Evolutionary conservation across 495 filamentous ascomycete species (phyloP), one percentile per base, ranked within the genome.

Genomic region (Aspergillus wentii): DNA sequence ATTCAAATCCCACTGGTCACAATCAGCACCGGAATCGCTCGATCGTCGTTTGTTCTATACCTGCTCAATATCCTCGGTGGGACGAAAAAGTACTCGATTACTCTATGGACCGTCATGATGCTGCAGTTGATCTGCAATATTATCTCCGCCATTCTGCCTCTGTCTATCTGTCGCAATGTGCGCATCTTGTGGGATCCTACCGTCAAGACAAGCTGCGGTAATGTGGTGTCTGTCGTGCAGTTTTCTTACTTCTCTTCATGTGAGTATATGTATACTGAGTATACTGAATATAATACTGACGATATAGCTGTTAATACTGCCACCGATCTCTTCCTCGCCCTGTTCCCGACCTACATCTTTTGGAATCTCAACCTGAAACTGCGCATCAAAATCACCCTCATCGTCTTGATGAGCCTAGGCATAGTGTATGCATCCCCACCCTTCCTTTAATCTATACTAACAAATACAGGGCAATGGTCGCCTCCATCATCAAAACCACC

Each of bases 401-500:
- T 66, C 25, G 35, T 48, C 7, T 50, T 72, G 1, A 54, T 72
- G 38, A 63, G 61, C 17, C 40, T 70, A 19, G 68, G 68, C 15
- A 37, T 68, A 6, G 37, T 70, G 58, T 65, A 49, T 11, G 13
- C 3, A 11, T 8, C 17, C 2, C 8, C 19, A 7, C 28, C n/a
- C 35, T 1, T n/a, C 7, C 11, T 28, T 20, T 17, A 28, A 18
- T 18, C 30, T 17, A 36, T 27, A 28, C 41, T 38, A 31, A 49
- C 39, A 16, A 40, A 9, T 35, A 36, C 36, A 61, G 61, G 2
- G 62, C 59, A 8, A 62, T 63, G 59, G 32, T 56, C 17, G 64
- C 66, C 10, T 69, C 64, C n/a, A 63, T 67, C 27, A 48, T 69
- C 46, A 68, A 68, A 28, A 68, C 66, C 5, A 58, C 62, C 16